phyloP scores from a whole-genome alignment of 495 filamentous ascomycete species.

The Aspergillus bridgeri region DNA sequence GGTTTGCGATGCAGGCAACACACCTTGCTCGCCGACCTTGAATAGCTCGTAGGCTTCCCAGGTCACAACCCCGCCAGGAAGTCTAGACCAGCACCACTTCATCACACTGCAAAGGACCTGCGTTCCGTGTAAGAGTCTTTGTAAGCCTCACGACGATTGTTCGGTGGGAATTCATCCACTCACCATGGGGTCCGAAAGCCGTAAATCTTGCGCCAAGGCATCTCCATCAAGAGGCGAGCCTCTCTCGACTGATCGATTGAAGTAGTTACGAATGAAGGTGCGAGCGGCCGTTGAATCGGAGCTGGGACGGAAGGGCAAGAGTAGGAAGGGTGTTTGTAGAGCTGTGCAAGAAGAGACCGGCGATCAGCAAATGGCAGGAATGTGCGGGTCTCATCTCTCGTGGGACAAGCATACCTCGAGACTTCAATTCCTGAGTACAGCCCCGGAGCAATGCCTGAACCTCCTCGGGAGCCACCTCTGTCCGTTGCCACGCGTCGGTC shows the following conservation, averaged over 20 bases:
- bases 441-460: constrained; percentile 79
- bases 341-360: constrained; percentile 45
- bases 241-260: constrained; percentile 54
- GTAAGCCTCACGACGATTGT: background rate
- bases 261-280: constrained; percentile 91
- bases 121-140: background rate
- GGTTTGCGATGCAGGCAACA: background rate
- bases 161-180: constrained; percentile 4
- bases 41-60: constrained; percentile 98
- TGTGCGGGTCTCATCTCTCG: constrained; percentile 13
- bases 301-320: constrained; percentile 92
- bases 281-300: constrained; percentile 88
- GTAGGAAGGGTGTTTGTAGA: constrained; percentile 85
- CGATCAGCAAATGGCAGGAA: constrained; percentile 37
- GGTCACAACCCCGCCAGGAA: constrained; percentile 87
- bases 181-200: constrained; percentile 93
- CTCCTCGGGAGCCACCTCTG: constrained; percentile 83
- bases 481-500: constrained; percentile 87
- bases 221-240: constrained; percentile 57
- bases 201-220: constrained; percentile 76
- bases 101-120: constrained; percentile 90
- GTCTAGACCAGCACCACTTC: constrained; percentile 98
- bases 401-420: constrained; percentile 66
- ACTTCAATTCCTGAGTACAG: constrained; percentile 89
- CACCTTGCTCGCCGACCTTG: constrained; percentile 91